Evolutionary conservation across 177 flowering plant genomes (phyloP).

Genomic region (Vitis hybrid): DNA sequence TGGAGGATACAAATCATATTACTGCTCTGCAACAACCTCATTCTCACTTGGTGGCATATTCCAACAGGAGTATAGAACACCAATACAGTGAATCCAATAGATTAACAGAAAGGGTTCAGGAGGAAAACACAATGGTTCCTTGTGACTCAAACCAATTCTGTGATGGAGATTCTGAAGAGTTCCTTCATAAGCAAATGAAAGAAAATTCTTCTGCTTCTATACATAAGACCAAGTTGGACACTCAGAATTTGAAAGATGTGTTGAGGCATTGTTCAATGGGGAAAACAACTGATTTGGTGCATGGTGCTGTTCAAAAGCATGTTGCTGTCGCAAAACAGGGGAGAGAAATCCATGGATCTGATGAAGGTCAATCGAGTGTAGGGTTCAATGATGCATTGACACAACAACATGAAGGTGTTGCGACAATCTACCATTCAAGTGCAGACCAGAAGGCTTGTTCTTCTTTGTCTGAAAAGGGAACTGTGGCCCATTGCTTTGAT

Average conservation of each 20-base stretch:
- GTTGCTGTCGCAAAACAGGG: conserved; percentile 1
- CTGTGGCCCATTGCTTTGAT: conserved; percentile 4
- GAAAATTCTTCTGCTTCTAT: conserved; percentile 15
- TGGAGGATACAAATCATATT: conserved; percentile 8
- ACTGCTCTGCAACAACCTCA: neutral
- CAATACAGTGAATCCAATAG: conserved; percentile 4
- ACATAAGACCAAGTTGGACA: conserved; percentile 10
- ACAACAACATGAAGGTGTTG: neutral
- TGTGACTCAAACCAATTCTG: conserved; percentile 13
- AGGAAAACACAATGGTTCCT: conserved; percentile 12
- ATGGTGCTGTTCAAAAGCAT: conserved; percentile 3
- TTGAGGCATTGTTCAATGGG: conserved; percentile 19
- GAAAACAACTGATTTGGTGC: conserved; percentile 4
- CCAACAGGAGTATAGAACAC: conserved; percentile 1
- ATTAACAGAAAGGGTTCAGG: conserved; percentile 12
- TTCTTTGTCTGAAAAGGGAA: conserved; percentile 11
- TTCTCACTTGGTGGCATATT: conserved; percentile 4
- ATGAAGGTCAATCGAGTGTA: conserved; percentile 6
- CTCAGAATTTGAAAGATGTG: conserved; percentile 15
- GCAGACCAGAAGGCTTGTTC: conserved; percentile 7
- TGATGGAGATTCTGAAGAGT: conserved; percentile 7
- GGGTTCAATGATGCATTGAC: conserved; percentile 6
- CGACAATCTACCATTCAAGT: neutral
- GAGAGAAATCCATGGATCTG: conserved; percentile 9
- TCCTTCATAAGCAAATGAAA: conserved; percentile 1